Percentiles rank a stretch among this genome's conserved stretches.
phyloP scores from a whole-genome alignment of 2,329 filamentous ascomycete species.

The Pseudopithomyces maydicus region DNA sequence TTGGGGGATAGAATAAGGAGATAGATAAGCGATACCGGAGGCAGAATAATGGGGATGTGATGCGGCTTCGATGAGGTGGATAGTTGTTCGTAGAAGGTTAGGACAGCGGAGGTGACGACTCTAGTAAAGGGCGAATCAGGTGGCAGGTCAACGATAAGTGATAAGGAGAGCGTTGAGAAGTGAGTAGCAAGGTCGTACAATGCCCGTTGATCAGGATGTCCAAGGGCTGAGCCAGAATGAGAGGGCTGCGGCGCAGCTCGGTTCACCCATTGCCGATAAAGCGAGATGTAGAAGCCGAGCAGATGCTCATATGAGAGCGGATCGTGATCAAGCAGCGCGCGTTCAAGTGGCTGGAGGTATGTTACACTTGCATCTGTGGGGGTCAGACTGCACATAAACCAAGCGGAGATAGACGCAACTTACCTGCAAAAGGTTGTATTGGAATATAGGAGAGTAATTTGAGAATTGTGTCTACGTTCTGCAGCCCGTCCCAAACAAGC shows the following conservation, averaged over 20 bases:
- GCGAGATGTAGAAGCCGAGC: constrained; percentile 68
- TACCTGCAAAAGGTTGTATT: constrained; percentile 63
- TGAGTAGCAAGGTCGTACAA: constrained; percentile 38
- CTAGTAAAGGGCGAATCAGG: constrained; percentile 25
- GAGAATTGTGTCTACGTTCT: constrained; percentile 52
- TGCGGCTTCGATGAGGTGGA: constrained; percentile 44
- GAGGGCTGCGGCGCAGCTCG: constrained; percentile 35
- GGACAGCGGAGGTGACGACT: constrained; percentile 55
- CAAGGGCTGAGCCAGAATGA: constrained; percentile 21
- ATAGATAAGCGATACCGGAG: constrained; percentile 71
- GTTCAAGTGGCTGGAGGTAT: constrained; percentile 49
- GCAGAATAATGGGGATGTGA: constrained; percentile 68
- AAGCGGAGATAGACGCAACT: constrained; percentile 28
- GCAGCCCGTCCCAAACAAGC: constrained; percentile 42
- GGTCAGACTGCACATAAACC: constrained; percentile 2
- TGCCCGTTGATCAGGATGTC: constrained; percentile 48
- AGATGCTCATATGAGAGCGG: constrained; percentile 62
- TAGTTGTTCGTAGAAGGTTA: constrained; percentile 72
- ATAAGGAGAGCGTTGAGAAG: constrained; percentile 36
- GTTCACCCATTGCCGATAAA: constrained; percentile 63
- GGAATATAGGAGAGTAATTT: constrained; percentile 51
- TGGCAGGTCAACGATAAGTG: constrained; percentile 34
- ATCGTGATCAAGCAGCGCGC: constrained; percentile 43
- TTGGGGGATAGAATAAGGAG: constrained; percentile 70
- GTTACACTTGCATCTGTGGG: constrained; percentile 40